These are phyloP conservation scores for Teratosphaeria destructans DNA, from an alignment of 2,329 filamentous ascomycete species.

Conservation along the genomic window DNA sequence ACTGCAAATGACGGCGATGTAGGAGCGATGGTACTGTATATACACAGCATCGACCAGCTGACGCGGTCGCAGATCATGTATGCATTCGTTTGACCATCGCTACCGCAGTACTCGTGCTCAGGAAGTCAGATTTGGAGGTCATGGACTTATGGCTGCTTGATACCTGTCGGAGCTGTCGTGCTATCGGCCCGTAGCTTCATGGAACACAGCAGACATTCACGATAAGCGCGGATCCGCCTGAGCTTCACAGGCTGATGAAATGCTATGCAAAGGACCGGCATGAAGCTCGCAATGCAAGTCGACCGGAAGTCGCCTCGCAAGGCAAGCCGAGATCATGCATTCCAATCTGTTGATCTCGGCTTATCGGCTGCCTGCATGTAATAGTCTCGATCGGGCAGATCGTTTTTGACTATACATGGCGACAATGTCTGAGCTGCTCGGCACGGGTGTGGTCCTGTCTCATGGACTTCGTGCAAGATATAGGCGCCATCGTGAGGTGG, in stretches of 20 bases:
- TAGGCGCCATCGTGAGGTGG: neutral
- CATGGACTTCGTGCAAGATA: no score
- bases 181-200: neutral
- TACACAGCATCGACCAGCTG: neutral
- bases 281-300: neutral
- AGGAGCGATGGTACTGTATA: no score
- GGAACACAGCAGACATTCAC: neutral
- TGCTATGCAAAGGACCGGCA: neutral
- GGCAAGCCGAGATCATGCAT: neutral
- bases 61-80: neutral
- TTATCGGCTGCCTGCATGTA: neutral
- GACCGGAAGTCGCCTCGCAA: neutral
- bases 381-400: neutral
- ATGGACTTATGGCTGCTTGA: neutral
- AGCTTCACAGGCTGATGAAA: neutral
- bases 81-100: neutral
- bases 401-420: neutral
- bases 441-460: neutral
- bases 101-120: neutral
- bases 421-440: neutral
- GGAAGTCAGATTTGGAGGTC: neutral
- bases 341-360: neutral
- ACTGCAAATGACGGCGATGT: neutral
- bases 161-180: neutral
- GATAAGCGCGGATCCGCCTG: neutral